Evolutionary conservation across 345 rosid species (phyloP), one percentile per base, ranked within the genome.

Genomic region (Aquilaria sinensis): DNA sequence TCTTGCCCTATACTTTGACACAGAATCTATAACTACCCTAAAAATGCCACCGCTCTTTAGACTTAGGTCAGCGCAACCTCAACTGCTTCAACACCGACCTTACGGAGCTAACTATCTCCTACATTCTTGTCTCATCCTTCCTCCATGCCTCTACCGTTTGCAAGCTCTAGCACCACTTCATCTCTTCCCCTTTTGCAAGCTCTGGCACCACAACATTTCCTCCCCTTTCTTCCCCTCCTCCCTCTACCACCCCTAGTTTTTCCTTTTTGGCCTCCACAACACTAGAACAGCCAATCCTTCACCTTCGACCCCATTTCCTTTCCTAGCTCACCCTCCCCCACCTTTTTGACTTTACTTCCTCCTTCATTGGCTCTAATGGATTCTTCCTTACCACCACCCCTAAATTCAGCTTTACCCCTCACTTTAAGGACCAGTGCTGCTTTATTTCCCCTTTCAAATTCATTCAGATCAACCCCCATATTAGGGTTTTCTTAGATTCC

Each of bases 251-350:
- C 94, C 98, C 3, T 89, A 96, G 96, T 88, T 92, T 70, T 92
- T 92, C 72, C 92, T 92, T 74, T 72, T 80, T 55, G 98, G 98
- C 51, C 74, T 86, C 65, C 96, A 92, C 85, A 92, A 92, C 77
- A 89, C 90, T 62, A 72, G 55, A 83, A 81, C 66, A 80, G 88
- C 81, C 97, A 91, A 59, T 84, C 96, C 16, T 89, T 92, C 58
- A 95, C 90, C 49, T 89, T 80, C 63, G 96, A 92, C 48, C 98
- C 96, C 55, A 52, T 63, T 60, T 86, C 98, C 47, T 47, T 75
- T 52, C 87, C 15, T 92, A 96, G 96, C 75, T 83, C 69, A 78
- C 75, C 45, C 90, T 85, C 66, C 95, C 94, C 50, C 61, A 70
- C 12, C 29, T 67, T 14, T 58, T 68, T 3, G 65, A 71, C 10